phyloP scores from a whole-genome alignment of 2,329 filamentous ascomycete species.

The Beauveria pseudobassiana region DNA sequence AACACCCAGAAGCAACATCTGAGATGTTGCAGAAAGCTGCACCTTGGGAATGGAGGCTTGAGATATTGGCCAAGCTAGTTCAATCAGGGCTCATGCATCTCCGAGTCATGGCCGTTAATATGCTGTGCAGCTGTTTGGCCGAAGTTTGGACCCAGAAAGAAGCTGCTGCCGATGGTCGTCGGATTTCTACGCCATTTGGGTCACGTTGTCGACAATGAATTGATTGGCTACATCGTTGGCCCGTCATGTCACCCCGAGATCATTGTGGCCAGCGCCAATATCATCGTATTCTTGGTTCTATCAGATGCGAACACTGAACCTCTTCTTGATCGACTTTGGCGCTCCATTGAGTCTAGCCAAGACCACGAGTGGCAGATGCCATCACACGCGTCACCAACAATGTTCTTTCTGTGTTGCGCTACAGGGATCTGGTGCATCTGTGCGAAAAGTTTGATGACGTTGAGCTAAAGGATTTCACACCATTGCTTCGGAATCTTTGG shows the following conservation, averaged over 20 bases:
- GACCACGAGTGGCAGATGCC: conserved; percentile 78
- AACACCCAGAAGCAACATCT: conserved; percentile 29
- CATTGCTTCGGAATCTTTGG: conserved; percentile 54
- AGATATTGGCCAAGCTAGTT: conserved; percentile 62
- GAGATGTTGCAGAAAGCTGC: conserved; percentile 39
- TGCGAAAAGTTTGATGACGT: conserved; percentile 57
- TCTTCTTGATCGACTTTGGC: conserved; percentile 79
- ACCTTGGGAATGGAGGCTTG: conserved; percentile 61
- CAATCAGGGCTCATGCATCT: conserved; percentile 85
- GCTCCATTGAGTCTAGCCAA: conserved; percentile 70
- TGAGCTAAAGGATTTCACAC: conserved; percentile 41
- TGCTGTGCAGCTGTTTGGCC: conserved; percentile 65
- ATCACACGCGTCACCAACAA: conserved; percentile 57
- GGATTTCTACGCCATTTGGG: conserved; percentile 62
- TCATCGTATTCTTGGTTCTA: conserved; percentile 79
- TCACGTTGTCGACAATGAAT: conserved; percentile 49
- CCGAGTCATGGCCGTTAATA: conserved; percentile 69
- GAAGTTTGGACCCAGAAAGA: conserved; percentile 53
- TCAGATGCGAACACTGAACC: conserved; percentile 63
- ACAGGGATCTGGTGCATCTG: conserved; percentile 51
- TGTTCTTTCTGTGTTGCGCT: conserved; percentile 41
- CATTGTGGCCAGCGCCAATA: conserved; percentile 71
- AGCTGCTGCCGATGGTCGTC: conserved; percentile 34
- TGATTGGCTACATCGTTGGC: conserved; percentile 83
- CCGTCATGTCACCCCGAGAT: conserved; percentile 89